phyloP scores from a whole-genome alignment of 73 alveolate species.

The Tetrahymena borealis region DNA sequence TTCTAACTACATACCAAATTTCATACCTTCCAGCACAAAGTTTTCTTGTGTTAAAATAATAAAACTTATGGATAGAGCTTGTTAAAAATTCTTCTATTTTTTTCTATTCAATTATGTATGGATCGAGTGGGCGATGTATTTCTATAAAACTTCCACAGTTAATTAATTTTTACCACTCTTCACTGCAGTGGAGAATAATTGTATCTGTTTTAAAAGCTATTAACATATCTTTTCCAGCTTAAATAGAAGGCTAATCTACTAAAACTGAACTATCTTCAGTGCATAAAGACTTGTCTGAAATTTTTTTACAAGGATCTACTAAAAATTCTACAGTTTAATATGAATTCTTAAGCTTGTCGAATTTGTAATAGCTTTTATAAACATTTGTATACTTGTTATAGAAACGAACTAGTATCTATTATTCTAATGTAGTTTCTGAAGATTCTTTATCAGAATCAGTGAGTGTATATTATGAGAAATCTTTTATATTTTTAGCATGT shows the following conservation, averaged over 20 bases:
- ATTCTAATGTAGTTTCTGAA: neutral
- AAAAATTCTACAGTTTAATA: neutral
- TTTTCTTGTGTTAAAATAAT: conserved; percentile 29
- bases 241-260: conserved; percentile 17
- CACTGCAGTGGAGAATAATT: conserved; percentile 41
- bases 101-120: conserved; percentile 26
- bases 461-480: neutral
- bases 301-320: conserved; percentile 30
- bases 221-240: conserved; percentile 37
- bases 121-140: conserved; percentile 44
- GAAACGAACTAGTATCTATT: neutral
- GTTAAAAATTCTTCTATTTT: conserved; percentile 18
- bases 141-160: conserved; percentile 47
- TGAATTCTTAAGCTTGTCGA: neutral
- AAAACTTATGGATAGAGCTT: conserved; percentile 16
- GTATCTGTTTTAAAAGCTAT: conserved; percentile 36
- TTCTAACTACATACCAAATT: conserved; percentile 49
- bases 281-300: conserved; percentile 34
- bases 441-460: neutral
- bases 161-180: conserved; percentile 10
- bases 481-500: neutral
- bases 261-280: conserved; percentile 7
- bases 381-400: neutral
- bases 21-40: conserved; percentile 55
- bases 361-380: neutral